Base-by-base conservation (phyloP, 352 stramenopile species). In the Globisporangium radiosum region DNA sequence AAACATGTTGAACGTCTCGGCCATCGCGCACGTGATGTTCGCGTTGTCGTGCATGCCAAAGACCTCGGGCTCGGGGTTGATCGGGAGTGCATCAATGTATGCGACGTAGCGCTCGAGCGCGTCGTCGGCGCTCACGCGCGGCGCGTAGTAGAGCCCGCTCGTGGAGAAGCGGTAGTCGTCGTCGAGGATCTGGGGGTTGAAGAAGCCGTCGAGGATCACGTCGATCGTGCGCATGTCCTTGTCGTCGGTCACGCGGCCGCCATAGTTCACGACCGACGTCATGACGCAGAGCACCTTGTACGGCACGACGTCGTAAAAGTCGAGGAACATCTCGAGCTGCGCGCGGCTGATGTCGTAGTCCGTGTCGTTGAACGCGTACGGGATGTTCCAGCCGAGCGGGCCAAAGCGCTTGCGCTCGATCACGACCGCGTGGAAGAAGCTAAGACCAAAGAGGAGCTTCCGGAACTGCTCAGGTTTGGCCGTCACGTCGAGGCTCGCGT, bases 11-110 rank as follows among this genome's bases (percentile, higher is more conserved):
- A 90, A 95, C 0, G 85, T 92, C 64, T 98, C 90, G 5, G 87
- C 90, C 59, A 96, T 85, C 7, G 88, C 88, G 66, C 87, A 97
- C 11, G 92, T 97, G 68, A 98, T 97, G 65, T 94, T 96, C 44
- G 92, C 92, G 67, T 98, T 98, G 52, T 96, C 84, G 66, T 98
- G 92, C 91, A 97, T 97, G 37, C 92, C 92, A 71, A 98, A 98
- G 7, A 97, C 85, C 64, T 97, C 91, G 0, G 92, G 92, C 59
- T 97, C 90, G 0, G 87, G 83, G 55, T 95, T 96, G 15, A 96
- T 76, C 52, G 70, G 90, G 55, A 96, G 63, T 2, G 49, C 63
- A 47, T 97, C 85, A 51, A 97, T 97, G 70, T 96, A 96, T 10
- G 78, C 72, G 44, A 98, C 62, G 65, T 95, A 97, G 47, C 70